Evolutionary conservation across 768 basidiomycete species (phyloP), one percentile per base, ranked within the genome.

Genomic region (Leccinellum rugosiceps): DNA sequence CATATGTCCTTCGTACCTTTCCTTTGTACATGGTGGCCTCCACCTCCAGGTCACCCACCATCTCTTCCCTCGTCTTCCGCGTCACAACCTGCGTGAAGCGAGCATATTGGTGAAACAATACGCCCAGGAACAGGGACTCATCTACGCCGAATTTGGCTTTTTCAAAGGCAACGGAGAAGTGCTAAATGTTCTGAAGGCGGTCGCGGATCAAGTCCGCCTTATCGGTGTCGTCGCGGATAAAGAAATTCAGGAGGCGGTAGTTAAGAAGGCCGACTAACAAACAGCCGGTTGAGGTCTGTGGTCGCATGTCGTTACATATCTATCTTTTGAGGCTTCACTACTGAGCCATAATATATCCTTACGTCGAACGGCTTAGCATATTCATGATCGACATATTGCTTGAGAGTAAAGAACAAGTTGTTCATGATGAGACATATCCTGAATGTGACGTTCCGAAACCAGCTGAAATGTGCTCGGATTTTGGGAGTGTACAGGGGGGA

Each of bases 31-130:
- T 67, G 97, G 97, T 11, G 97, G 97, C n/a, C 83, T 99, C 19
- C 93, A 99, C 65, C 84, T 98, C 13, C 97, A 99, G 73, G 92
- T 98, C 44, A 94, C 96, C 2, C 97, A 99, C 65, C 95, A 98
- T 72, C 81, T 98, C 57, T 98, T 98, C 77, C 97, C 97, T 19
- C 87, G 97, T 11, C 78, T 98, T 1, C 97, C 97, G 3, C 80
- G 97, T 38, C 96, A 98, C 78, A 94, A 97, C 69, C 80, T 99
- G 53, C 83, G 84, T 34, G 78, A 84, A 54, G 96, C 96, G 3
- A 92, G 90, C 61, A 57, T 80, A 30, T 77, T 95, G 21, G 94
- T 97, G 53, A 96, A 94, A 70, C 81, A 88, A 65, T 98, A 88
- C 65, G 93, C 94, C 14, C 77, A 82, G 63, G 90, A 96, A 68